These are phyloP conservation scores for Tetrapyrgos nigripes DNA, from an alignment of 1,284 basidiomycete species.

Conservation along the genomic window DNA sequence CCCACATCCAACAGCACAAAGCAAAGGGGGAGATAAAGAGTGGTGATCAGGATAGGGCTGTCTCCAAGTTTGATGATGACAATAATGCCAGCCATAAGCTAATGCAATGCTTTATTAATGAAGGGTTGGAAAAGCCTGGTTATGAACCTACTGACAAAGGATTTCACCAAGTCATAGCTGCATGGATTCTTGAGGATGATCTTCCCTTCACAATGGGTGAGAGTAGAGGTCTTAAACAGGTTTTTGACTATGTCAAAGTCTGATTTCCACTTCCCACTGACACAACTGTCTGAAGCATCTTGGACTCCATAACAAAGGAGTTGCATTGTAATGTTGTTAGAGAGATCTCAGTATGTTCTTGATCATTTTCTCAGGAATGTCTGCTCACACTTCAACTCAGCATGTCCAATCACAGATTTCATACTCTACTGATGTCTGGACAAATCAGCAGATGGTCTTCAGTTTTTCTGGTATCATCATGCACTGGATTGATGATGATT, in stretches of 20 bases:
- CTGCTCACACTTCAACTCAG: background rate
- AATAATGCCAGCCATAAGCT: too few relatives aligned
- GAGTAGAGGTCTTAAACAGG: too few relatives aligned
- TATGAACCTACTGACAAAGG: too few relatives aligned
- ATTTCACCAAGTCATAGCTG: too few relatives aligned
- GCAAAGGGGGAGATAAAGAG: background rate
- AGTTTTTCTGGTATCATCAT: slow-evolving; percentile 34
- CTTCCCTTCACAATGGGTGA: too few relatives aligned
- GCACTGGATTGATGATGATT: too few relatives aligned
- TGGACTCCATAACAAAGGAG: slow-evolving; percentile 29
- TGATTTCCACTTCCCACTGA: slow-evolving; percentile 30
- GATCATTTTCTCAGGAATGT: background rate
- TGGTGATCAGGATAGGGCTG: background rate
- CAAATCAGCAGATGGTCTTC: slow-evolving; percentile 35
- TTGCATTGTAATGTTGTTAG: slow-evolving; percentile 33
- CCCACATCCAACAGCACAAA: slow-evolving; percentile 20
- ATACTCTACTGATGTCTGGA: slow-evolving; percentile 35
- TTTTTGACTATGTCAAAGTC: slow-evolving; percentile 24
- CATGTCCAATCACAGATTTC: too few relatives aligned
- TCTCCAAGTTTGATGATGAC: too few relatives aligned
- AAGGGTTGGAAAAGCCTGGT: too few relatives aligned
- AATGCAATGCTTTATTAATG: slow-evolving; percentile 17
- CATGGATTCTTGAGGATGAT: too few relatives aligned
- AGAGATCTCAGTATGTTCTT: slow-evolving; percentile 32
- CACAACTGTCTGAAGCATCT: slow-evolving; percentile 33